Evolutionary conservation across 768 basidiomycete species (phyloP).

Genomic region (Chalciporus pseudorubinellus): DNA sequence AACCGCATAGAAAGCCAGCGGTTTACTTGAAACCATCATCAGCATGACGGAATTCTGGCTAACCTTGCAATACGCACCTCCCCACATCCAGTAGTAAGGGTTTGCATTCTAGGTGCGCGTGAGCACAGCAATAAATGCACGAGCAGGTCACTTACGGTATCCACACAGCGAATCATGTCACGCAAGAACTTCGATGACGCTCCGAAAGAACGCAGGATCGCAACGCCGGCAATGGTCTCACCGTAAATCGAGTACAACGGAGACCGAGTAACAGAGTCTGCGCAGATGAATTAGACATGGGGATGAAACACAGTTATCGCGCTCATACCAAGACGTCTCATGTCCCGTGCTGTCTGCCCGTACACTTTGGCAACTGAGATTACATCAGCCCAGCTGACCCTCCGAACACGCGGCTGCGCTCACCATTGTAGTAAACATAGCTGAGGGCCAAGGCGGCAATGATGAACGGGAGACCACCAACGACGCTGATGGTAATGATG

Average conservation of each 20-base stretch:
- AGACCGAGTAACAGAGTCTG: slow-evolving; percentile 49
- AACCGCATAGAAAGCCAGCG: slow-evolving; percentile 90
- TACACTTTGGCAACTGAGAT: slow-evolving; percentile 48
- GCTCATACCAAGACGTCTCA: slow-evolving; percentile 68
- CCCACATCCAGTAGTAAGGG: slow-evolving; percentile 92
- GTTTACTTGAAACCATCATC: slow-evolving; percentile 53
- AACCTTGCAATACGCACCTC: slow-evolving; percentile 43
- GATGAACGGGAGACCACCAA: slow-evolving; percentile 78
- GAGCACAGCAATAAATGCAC: not conserved
- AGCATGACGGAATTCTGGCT: slow-evolving; percentile 1
- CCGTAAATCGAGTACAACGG: slow-evolving; percentile 48
- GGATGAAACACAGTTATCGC: not conserved
- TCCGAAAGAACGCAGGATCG: slow-evolving; percentile 78
- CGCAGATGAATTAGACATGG: not conserved
- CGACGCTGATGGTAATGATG: slow-evolving; percentile 67
- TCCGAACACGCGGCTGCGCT: slow-evolving; percentile 14
- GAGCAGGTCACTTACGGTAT: slow-evolving; percentile 53
- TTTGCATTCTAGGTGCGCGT: slow-evolving; percentile 46
- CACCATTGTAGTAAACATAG: slow-evolving; percentile 69
- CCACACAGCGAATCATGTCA: slow-evolving; percentile 80
- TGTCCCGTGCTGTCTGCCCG: slow-evolving; percentile 83
- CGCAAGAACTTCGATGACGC: slow-evolving; percentile 83
- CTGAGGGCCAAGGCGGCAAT: slow-evolving; percentile 56
- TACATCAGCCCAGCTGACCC: slow-evolving; percentile 6
- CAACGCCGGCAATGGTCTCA: slow-evolving; percentile 49